Evolutionary conservation across 768 basidiomycete genomes (phyloP).

Genomic region (Calocera cornea): DNA sequence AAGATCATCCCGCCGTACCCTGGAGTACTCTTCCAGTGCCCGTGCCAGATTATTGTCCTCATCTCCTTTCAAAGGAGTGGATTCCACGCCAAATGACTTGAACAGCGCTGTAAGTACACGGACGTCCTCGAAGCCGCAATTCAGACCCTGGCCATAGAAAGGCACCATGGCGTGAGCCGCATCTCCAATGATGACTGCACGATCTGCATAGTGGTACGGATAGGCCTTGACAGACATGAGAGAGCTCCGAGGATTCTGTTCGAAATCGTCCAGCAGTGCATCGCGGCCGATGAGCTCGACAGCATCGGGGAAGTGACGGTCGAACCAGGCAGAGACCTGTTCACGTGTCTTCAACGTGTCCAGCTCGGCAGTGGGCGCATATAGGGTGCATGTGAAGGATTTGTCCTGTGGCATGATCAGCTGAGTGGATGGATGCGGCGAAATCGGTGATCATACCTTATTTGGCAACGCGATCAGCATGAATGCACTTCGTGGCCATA

Average conservation of each 20-base stretch:
- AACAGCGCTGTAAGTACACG: conserved; percentile 70
- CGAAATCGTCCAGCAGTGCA: conserved; percentile 60
- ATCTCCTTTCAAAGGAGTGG: conserved; percentile 28
- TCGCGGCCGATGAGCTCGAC: conserved; percentile 71
- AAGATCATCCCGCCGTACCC: conserved; percentile 73
- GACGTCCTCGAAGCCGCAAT: conserved; percentile 96
- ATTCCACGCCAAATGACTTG: conserved; percentile 51
- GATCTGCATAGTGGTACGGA: conserved; percentile 83
- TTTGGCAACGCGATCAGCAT: conserved; percentile 99
- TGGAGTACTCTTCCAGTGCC: conserved; percentile 68
- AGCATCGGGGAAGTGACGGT: conserved; percentile 76
- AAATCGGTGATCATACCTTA: conserved; percentile 45
- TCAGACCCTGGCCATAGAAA: conserved; percentile 92
- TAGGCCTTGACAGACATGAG: conserved; percentile 85
- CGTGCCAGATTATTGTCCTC: conserved; percentile 29
- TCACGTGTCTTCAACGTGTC: conserved; percentile 47
- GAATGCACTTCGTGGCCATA: conserved; percentile 98
- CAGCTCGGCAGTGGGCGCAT: conserved; percentile 69
- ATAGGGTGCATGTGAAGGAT: conserved; percentile 94
- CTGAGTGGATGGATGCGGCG: not conserved
- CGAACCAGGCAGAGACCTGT: conserved; percentile 55
- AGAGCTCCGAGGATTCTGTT: conserved; percentile 71
- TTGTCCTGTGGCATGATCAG: conserved; percentile 49
- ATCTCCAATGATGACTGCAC: conserved; percentile 80
- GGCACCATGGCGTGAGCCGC: conserved; percentile 99